phyloP scores from a whole-genome alignment of 1,284 basidiomycete species.

The Ceratobasidium sp. region DNA sequence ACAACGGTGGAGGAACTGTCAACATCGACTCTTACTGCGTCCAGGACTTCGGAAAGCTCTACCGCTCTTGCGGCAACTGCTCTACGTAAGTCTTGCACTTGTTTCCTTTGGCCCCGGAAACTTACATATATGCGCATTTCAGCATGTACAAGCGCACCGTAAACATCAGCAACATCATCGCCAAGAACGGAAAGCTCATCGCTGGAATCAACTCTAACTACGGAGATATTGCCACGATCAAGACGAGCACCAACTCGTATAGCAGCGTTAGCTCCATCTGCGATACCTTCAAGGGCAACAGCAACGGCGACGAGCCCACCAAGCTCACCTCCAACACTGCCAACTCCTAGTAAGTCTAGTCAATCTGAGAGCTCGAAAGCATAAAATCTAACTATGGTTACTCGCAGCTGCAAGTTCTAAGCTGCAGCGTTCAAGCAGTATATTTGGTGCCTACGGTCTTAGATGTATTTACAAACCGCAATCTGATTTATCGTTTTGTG shows the following conservation, averaged over 20 bases:
- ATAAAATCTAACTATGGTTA: background rate
- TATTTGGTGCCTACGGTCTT: too few species aligned
- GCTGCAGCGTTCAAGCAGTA: background rate
- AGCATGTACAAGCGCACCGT: slow-evolving; percentile 49
- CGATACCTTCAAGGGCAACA: slow-evolving; percentile 42
- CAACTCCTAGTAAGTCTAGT: slow-evolving; percentile 28
- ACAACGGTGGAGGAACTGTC: slow-evolving; percentile 42
- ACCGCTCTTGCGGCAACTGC: slow-evolving; percentile 47
- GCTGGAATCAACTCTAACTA: slow-evolving; percentile 45
- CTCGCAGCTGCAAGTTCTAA: slow-evolving; percentile 30
- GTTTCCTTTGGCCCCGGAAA: background rate
- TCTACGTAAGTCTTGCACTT: slow-evolving; percentile 7
- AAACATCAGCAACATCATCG: slow-evolving; percentile 48
- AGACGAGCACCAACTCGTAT: slow-evolving; percentile 11
- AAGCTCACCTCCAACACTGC: slow-evolving; percentile 31
- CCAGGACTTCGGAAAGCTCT: slow-evolving; percentile 38
- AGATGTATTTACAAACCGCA: too few species aligned
- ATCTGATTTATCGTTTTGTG: too few species aligned
- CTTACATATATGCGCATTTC: background rate
- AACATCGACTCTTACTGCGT: slow-evolving; percentile 36
- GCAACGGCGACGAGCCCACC: slow-evolving; percentile 28
- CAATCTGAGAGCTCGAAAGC: too few species aligned
- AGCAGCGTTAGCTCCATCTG: slow-evolving; percentile 31
- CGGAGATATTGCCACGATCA: slow-evolving; percentile 43
- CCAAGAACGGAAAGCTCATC: slow-evolving; percentile 31